phyloP scores from a whole-genome alignment of 192 early-diverging fungal genomes.

The Phlyctochytrium planicorne region DNA sequence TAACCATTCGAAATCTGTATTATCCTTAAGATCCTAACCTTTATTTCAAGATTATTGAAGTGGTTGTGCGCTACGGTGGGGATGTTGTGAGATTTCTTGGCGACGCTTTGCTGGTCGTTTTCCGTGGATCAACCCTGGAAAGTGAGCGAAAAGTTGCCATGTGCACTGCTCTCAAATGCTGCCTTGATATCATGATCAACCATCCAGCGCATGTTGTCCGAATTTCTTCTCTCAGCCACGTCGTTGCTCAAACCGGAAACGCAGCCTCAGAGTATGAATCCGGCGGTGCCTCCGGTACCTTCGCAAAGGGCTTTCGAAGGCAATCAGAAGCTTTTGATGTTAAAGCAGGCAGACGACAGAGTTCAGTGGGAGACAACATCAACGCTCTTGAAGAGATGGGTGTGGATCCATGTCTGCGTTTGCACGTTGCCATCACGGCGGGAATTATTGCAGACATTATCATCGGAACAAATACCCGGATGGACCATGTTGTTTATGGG shows the following conservation, averaged over 20 bases:
- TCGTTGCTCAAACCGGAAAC: background rate
- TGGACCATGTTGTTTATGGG: background rate
- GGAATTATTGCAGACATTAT: background rate
- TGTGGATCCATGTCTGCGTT: background rate
- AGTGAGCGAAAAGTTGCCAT: background rate
- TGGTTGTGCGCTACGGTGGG: background rate
- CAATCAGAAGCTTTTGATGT: no score
- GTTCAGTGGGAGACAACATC: background rate
- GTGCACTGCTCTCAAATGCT: background rate
- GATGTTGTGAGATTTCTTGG: constrained; percentile 4
- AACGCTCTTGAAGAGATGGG: background rate
- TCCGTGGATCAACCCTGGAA: background rate
- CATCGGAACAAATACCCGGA: background rate
- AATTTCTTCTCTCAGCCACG: background rate
- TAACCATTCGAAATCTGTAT: background rate
- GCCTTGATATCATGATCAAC: background rate
- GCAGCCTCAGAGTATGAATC: background rate
- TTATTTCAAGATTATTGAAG: constrained; percentile 10
- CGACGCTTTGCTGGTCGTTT: background rate
- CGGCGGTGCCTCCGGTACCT: background rate
- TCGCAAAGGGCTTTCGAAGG: background rate
- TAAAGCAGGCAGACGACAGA: constrained; percentile 1
- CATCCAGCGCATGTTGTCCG: background rate
- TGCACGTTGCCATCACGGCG: background rate
- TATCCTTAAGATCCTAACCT: no score